Evolutionary conservation across 2,329 filamentous ascomycete species (phyloP).

Genomic region (Talaromyces albobiverticillius): DNA sequence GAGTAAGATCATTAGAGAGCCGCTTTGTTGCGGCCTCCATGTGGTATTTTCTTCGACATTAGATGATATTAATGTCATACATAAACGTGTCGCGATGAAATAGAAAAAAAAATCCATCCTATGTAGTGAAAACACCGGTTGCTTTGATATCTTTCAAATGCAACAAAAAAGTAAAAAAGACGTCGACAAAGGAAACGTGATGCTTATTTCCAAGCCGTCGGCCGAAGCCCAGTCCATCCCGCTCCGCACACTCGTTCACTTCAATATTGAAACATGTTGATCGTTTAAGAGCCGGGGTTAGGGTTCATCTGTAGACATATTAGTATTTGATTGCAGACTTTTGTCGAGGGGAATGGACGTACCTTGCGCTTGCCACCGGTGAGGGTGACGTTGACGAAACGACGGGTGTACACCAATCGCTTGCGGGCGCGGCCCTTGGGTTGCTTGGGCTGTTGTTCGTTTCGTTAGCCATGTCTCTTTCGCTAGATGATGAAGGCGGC

Average conservation of each 20-base stretch:
- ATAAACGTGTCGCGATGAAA: no score
- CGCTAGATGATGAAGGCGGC: neutral
- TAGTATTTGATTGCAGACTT: no score
- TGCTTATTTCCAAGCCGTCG: constrained; percentile 6
- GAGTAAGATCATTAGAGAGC: no score
- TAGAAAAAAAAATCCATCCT: constrained; percentile 4
- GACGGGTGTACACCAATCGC: constrained; percentile 87
- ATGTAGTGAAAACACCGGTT: constrained; percentile 9
- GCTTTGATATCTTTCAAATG: no score
- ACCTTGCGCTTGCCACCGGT: constrained; percentile 95
- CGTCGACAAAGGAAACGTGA: constrained; percentile 8
- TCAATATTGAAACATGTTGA: neutral
- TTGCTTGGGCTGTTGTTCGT: constrained; percentile 87
- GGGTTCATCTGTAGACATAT: constrained; percentile 13
- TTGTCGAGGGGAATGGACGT: no score
- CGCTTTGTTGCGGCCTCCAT: no score
- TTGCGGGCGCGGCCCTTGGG: constrained; percentile 94
- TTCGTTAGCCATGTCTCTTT: constrained; percentile 58
- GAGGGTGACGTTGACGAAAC: constrained; percentile 91
- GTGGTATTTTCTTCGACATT: no score
- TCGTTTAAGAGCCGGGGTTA: constrained; percentile 16
- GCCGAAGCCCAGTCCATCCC: neutral
- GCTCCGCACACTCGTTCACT: constrained; percentile 3
- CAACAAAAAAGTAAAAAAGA: constrained; percentile 7
- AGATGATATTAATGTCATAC: no score